Base-by-base conservation (phyloP, 139 green algal species). In the Chlorella sorokiniana region DNA sequence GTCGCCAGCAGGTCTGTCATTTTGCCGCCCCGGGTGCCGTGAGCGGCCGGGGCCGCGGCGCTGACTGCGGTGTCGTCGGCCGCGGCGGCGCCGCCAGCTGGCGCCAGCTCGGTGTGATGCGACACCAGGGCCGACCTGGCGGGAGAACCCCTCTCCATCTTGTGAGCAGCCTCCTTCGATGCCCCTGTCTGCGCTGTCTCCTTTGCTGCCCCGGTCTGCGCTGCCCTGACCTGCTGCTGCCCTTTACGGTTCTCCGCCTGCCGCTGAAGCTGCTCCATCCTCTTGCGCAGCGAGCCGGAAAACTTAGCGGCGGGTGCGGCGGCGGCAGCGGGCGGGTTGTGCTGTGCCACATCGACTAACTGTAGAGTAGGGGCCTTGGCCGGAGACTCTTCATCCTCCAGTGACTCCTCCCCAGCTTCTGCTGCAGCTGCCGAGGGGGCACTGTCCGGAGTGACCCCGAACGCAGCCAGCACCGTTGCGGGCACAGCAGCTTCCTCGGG, bases 81-180 rank as follows among this genome's bases (percentile, higher is more conserved):
- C 0, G 71, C 33, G 3, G 22, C 22, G 18, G 41, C 5, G 27
- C 27, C 41, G 23, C 25, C 48, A 23, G 65, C 65, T 61, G 45
- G 70, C n/a, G 44, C 45, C 16, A 79, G 73, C 54, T 79, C 37
- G 10, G 73, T 69, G 73, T 69, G 73, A 54, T 79, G 73, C 1
- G 73, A 79, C 23, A 40, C 73, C 27, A 79, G 51, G 1, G 54
- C 73, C 3, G 73, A 54, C 25, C 51, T 31, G 23, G 40, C 9
- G 9, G 73, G 73, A 2, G 71, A 67, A 23, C 5, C 31, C 4
- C 8, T 1, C 35, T 6, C 45, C 71, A 48, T 41, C 31, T 23
- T 1, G 33, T 25, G 31, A 3, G 33, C 27, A 23, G 5, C 64
- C 31, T 48, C 33, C 41, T 56, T 23, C 42, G 33, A 7, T 8